These are phyloP conservation scores for Diplocarpon rosae DNA, from an alignment of 2,329 filamentous ascomycete genomes.

Conservation along the genomic window DNA sequence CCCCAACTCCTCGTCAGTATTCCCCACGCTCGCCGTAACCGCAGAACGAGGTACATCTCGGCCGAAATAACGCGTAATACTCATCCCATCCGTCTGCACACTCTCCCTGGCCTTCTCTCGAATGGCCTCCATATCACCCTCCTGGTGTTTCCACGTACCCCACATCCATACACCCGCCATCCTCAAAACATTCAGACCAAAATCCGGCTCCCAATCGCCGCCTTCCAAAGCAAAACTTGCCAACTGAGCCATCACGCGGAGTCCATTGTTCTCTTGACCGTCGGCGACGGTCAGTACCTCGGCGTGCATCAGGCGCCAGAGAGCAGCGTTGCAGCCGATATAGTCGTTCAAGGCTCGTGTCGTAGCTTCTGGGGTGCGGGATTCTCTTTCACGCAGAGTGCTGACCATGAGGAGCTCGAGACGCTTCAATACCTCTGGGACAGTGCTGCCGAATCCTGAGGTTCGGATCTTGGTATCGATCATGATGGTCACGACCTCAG, in stretches of 20 bases:
- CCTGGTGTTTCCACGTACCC: background rate
- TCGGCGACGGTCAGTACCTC: background rate
- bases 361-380: background rate
- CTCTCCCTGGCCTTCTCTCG: background rate
- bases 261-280: background rate
- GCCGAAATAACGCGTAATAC: background rate
- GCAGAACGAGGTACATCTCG: background rate
- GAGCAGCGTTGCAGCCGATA: background rate
- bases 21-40: no score
- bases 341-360: background rate
- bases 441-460: background rate
- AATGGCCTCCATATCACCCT: background rate
- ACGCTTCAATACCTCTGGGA: background rate
- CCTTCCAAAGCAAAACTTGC: background rate
- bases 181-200: background rate
- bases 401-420: background rate
- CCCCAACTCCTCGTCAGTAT: background rate
- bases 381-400: background rate
- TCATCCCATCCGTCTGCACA: background rate
- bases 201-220: background rate
- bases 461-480: background rate
- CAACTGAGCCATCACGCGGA: background rate
- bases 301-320: background rate
- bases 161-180: background rate
- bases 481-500: background rate